Evolutionary conservation across 345 rosid species (phyloP).

Genomic region (Salix dunnii): DNA sequence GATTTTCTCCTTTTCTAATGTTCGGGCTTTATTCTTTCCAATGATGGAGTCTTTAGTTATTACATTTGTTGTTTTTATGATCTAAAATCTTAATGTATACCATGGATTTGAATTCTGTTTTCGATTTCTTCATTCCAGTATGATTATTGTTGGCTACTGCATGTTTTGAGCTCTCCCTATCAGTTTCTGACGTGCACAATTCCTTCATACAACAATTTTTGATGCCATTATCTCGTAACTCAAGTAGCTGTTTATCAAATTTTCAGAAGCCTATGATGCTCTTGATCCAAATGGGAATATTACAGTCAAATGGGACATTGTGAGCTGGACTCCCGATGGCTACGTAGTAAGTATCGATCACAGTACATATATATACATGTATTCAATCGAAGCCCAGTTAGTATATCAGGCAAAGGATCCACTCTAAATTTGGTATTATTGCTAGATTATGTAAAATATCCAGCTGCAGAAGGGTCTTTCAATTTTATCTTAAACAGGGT

Average conservation of each 20-base stretch:
- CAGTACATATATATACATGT: neutral
- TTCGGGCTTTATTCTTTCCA: neutral
- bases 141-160: neutral
- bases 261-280: conserved; percentile 74
- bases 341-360: conserved; percentile 52
- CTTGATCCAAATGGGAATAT: conserved; percentile 88
- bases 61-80: neutral
- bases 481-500: neutral
- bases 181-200: neutral
- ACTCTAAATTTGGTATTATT: neutral
- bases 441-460: neutral
- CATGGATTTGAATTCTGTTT: neutral
- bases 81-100: neutral
- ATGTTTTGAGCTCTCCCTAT: neutral
- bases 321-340: conserved; percentile 82
- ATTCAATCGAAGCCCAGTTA: neutral
- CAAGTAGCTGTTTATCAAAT: conserved; percentile 6
- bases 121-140: neutral
- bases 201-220: neutral
- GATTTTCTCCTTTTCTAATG: neutral
- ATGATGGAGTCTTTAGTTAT: conserved; percentile 7
- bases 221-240: neutral
- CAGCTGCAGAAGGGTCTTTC: neutral
- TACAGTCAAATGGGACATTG: conserved; percentile 91
- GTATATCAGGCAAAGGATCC: neutral